Evolutionary conservation across 495 filamentous ascomycete genomes (phyloP).

Genomic region (Coniosporium apollinis): DNA sequence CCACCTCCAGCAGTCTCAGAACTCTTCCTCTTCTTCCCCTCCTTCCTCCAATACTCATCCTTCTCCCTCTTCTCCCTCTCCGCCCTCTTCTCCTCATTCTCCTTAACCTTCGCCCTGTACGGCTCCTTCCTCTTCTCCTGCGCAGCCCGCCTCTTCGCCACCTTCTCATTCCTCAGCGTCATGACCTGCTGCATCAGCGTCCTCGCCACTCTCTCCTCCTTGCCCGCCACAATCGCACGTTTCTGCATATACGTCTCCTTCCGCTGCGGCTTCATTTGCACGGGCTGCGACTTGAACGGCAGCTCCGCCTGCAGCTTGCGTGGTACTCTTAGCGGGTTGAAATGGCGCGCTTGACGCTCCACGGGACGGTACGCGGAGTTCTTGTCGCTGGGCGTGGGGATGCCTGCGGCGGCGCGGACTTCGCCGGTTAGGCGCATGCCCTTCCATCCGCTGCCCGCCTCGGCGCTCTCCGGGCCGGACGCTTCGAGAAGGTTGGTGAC

Average conservation of each 20-base stretch:
- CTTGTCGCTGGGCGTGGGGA: conserved; percentile 59
- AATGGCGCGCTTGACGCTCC: conserved; percentile 65
- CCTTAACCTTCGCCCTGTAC: conserved; percentile 64
- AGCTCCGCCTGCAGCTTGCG: conserved; percentile 67
- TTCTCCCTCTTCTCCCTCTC: conserved; percentile 78
- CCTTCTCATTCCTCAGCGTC: conserved; percentile 80
- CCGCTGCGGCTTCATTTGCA: conserved; percentile 58
- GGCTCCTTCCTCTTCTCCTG: conserved; percentile 70
- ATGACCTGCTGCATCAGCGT: conserved; percentile 88
- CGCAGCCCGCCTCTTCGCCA: conserved; percentile 57
- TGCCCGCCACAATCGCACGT: conserved; percentile 67
- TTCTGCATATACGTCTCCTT: conserved; percentile 85
- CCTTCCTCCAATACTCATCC: conserved; percentile 81
- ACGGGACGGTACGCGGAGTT: conserved; percentile 73
- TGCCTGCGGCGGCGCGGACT: conserved; percentile 57
- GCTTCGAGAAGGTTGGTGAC: conserved; percentile 70
- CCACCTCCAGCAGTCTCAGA: conserved; percentile 42
- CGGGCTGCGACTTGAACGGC: conserved; percentile 85
- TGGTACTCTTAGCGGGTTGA: conserved; percentile 87
- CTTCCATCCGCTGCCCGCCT: conserved; percentile 43
- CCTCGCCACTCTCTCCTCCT: conserved; percentile 75
- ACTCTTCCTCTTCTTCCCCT: conserved; percentile 83
- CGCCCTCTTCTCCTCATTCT: conserved; percentile 62
- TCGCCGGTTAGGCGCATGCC: conserved; percentile 91
- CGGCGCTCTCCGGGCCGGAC: conserved; percentile 20